Evolutionary conservation across 768 basidiomycete species (phyloP).

Genomic region (Xerocomellus amylosporus): DNA sequence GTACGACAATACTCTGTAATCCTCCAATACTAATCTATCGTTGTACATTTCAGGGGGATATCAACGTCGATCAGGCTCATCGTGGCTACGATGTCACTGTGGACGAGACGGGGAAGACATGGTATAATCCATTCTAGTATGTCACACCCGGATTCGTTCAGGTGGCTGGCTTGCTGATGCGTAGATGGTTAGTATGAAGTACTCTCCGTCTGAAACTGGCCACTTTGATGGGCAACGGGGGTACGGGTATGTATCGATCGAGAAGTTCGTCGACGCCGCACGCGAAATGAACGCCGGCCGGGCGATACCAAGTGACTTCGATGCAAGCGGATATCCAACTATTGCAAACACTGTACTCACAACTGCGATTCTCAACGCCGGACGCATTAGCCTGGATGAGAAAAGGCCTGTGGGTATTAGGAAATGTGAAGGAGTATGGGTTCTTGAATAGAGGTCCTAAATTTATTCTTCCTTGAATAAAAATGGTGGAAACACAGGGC

Average conservation of each 20-base stretch:
- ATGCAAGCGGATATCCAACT: slow-evolving; percentile 78
- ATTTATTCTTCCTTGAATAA: neutral
- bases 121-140: slow-evolving; percentile 91
- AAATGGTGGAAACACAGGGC: neutral
- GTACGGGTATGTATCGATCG: slow-evolving; percentile 89
- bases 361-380: slow-evolving; percentile 87
- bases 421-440: slow-evolving; percentile 62
- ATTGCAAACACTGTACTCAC: slow-evolving; percentile 85
- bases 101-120: slow-evolving; percentile 80
- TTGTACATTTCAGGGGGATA: slow-evolving; percentile 64
- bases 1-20: slow-evolving; percentile 2
- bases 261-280: slow-evolving; percentile 87
- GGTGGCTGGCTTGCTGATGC: slow-evolving; percentile 7
- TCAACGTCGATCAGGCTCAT: slow-evolving; percentile 90
- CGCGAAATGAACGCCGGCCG: slow-evolving; percentile 72
- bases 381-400: slow-evolving; percentile 87
- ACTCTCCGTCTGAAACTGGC: slow-evolving; percentile 86
- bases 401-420: slow-evolving; percentile 78
- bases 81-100: slow-evolving; percentile 89
- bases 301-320: slow-evolving; percentile 68
- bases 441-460: slow-evolving; percentile 52
- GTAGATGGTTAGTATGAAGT: slow-evolving; percentile 71
- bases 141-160: slow-evolving; percentile 29
- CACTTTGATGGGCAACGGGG: slow-evolving; percentile 94
- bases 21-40: neutral